Base-by-base conservation (phyloP, 2,329 filamentous ascomycete species). In the Tolypocladium ovalisporum region DNA sequence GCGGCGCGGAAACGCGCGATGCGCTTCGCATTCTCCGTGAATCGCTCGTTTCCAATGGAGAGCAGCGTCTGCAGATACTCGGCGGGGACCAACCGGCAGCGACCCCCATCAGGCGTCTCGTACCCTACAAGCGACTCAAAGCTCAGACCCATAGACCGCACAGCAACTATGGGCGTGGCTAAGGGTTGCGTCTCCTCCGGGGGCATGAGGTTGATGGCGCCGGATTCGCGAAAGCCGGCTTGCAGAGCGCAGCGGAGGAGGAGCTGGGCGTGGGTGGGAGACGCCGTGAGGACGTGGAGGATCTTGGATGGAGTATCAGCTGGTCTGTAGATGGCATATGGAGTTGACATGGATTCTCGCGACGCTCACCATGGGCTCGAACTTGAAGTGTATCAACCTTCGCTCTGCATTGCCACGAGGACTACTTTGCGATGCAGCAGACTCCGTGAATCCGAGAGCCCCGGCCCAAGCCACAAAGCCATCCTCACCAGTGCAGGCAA, bases 161-260 rank as follows among this genome's bases (percentile, higher is more conserved):
- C 83, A 3, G 88, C 93, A 3, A 97, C 89, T 70, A 96, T 88
- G 2, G 90, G 90, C 22, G 69, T 80, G 5, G 70, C 61, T 7
- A 19, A 0, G 27, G 17, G 27, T 2, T 70, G 61, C 3, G 73
- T 70, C 22, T 72, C 70, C 15, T 70, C 68, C 2, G 64, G 56
- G 1, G 67, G 62, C 1, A 72, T 70, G 52, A 90, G 68, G 65
- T 87, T 89, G 58, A 95, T 79, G 54, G 93, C 87, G 22, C 93
- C 93, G 59, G 88, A 94, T 73, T 97, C 93, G 17, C 93, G 85
- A 68, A 97, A 97, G 0, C 93, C 93, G 4, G 90, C 87, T 64
- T 85, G 82, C 12, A 93, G 77, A 1, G 89, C 92, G 51, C 88
- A 89, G 13, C 85, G 79, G 17, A 96, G 80, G 22, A 95, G 78